Evolutionary conservation across 176 grass and related monocot species (phyloP).

Genomic region (Microstegium vimineum): DNA sequence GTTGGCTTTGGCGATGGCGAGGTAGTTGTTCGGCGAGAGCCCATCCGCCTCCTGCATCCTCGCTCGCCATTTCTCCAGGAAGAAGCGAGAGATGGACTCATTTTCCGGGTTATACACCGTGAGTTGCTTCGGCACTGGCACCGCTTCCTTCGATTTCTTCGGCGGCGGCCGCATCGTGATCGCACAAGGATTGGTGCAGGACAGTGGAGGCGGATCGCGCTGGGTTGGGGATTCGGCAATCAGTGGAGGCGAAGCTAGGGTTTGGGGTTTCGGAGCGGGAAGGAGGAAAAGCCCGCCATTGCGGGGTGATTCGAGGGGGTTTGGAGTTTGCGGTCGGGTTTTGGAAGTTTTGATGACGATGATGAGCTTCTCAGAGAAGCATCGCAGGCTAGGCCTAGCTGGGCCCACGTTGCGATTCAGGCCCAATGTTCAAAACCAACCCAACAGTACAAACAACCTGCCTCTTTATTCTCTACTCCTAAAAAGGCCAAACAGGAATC

Average conservation of each 20-base stretch:
- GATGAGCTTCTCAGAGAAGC: neutral
- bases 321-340: neutral
- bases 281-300: constrained; percentile 23
- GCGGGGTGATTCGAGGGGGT: neutral
- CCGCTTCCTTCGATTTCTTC: neutral
- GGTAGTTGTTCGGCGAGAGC: constrained; percentile 44
- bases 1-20: constrained; percentile 45
- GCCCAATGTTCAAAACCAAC: neutral
- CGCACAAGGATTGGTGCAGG: neutral
- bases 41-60: constrained; percentile 37
- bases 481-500: too few relatives aligned
- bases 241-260: neutral
- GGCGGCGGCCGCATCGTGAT: constrained; percentile 1
- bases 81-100: constrained; percentile 44
- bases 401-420: neutral
- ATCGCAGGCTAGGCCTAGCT: neutral
- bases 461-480: too few relatives aligned
- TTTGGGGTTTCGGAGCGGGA: neutral
- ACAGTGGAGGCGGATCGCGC: neutral
- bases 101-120: constrained; percentile 57
- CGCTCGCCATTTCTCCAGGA: constrained; percentile 62
- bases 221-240: neutral
- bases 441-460: neutral
- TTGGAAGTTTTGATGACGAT: neutral
- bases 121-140: constrained; percentile 28